A percentile compares a stretch with the other conserved stretches of the same genome.
These are phyloP conservation scores for Podaxis rugospora DNA, from an alignment of 768 basidiomycete species.

Conservation along the genomic window DNA sequence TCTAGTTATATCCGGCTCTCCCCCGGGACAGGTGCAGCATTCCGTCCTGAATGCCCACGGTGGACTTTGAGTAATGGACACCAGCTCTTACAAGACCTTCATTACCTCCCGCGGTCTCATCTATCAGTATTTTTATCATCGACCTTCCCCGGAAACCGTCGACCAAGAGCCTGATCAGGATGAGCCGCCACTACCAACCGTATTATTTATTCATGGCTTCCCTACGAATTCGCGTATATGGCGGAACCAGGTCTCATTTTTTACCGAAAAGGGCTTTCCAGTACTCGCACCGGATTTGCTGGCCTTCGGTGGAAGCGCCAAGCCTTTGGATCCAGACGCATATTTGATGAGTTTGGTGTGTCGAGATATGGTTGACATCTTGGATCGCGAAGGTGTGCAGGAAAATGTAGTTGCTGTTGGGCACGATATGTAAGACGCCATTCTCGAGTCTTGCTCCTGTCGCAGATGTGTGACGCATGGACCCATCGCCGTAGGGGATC, in stretches of 20 bases:
- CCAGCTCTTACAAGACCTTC: constrained; percentile 13
- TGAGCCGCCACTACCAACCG: constrained; percentile 26
- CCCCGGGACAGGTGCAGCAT: not conserved
- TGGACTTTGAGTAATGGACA: not conserved
- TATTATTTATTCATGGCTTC: constrained; percentile 45
- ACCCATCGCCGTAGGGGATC: constrained; percentile 29
- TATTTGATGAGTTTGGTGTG: constrained; percentile 35
- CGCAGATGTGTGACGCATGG: not conserved
- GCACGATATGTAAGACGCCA: constrained; percentile 34
- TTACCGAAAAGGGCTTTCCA: constrained; percentile 35
- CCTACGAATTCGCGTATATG: constrained; percentile 37
- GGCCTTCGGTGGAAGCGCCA: constrained; percentile 46
- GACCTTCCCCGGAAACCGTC: constrained; percentile 13
- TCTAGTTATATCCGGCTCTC: not conserved
- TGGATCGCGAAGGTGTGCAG: constrained; percentile 31
- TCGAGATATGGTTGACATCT: constrained; percentile 38
- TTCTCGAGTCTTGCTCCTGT: constrained; percentile 3
- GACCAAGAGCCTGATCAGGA: constrained; percentile 12
- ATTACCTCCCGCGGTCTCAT: constrained; percentile 31
- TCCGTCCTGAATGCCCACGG: not conserved
- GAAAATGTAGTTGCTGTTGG: constrained; percentile 33
- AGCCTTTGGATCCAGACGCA: constrained; percentile 33
- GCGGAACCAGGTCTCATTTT: constrained; percentile 34
- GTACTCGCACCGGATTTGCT: constrained; percentile 46
- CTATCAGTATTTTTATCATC: constrained; percentile 33